Percentiles rank a stretch among this genome's conserved stretches.
These are phyloP conservation scores for Aspergillus persii DNA, from an alignment of 2,329 filamentous ascomycete species.

Conservation along the genomic window DNA sequence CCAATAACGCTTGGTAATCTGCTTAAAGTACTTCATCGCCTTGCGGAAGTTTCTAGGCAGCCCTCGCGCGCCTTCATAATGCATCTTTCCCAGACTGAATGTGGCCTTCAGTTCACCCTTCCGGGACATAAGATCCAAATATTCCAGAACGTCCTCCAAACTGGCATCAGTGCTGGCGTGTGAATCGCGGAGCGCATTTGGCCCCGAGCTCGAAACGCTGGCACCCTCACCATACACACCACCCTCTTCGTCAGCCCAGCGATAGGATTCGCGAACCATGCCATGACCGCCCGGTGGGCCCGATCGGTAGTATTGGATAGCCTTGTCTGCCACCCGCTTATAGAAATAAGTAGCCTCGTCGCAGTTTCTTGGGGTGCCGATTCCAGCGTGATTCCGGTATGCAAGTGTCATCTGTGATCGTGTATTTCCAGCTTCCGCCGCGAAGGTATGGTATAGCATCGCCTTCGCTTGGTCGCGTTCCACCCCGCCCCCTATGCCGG, in stretches of 20 bases:
- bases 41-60: conserved; percentile 70
- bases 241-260: conserved; percentile 84
- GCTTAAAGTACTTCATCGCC: conserved; percentile 77
- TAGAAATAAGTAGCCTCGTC: conserved; percentile 84
- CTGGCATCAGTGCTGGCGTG: conserved; percentile 80
- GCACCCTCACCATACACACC: conserved; percentile 95
- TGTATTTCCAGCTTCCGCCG: conserved; percentile 77
- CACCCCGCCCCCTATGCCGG: conserved; percentile 78
- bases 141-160: conserved; percentile 91
- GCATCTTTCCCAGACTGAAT: conserved; percentile 78
- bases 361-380: conserved; percentile 82
- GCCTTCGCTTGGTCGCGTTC: conserved; percentile 86
- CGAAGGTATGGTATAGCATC: conserved; percentile 90
- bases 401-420: conserved; percentile 91
- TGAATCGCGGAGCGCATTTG: conserved; percentile 71
- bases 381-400: conserved; percentile 79
- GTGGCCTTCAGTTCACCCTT: conserved; percentile 88
- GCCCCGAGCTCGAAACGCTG: conserved; percentile 81
- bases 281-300: conserved; percentile 85
- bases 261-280: conserved; percentile 74
- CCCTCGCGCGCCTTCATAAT: conserved; percentile 80
- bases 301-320: conserved; percentile 79
- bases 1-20: conserved; percentile 81
- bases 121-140: conserved; percentile 82
- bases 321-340: conserved; percentile 89